phyloP scores from a whole-genome alignment of 2,329 filamentous ascomycete species.

The Fusarium sp. region DNA sequence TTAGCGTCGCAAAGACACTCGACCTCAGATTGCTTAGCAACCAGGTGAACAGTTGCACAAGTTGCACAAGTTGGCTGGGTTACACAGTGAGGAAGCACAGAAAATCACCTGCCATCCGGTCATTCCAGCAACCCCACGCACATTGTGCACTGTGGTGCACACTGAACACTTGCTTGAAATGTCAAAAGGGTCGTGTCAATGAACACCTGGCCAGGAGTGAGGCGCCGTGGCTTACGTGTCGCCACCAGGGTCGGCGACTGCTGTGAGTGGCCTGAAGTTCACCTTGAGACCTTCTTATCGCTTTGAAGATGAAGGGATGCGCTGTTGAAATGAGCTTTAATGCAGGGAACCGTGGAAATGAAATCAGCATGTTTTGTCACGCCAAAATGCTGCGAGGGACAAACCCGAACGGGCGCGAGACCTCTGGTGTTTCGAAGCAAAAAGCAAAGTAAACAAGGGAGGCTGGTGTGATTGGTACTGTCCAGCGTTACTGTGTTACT shows the following conservation, averaged over 20 bases:
- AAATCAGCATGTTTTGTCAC: not conserved
- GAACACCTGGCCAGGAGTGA: not conserved
- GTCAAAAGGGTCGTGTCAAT: not conserved
- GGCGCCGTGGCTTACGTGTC: slow-evolving; percentile 23
- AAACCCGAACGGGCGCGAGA: not conserved
- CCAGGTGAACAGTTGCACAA: not conserved
- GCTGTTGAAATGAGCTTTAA: not conserved
- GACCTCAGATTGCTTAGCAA: not conserved
- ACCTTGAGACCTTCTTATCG: not conserved
- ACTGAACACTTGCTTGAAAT: not conserved
- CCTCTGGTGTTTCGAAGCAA: not conserved
- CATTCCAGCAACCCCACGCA: not conserved
- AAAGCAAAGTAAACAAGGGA: slow-evolving; percentile 7
- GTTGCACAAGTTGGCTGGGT: not conserved
- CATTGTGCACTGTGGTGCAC: slow-evolving; percentile 8
- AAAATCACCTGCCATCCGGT: no score
- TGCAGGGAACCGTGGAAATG: not conserved
- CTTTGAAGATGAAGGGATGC: not conserved
- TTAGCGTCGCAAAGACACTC: no score
- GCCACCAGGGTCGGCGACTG: not conserved
- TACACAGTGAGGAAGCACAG: not conserved
- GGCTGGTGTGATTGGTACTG: not conserved
- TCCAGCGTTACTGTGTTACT: not conserved
- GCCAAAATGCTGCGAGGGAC: slow-evolving; percentile 5
- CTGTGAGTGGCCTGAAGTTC: not conserved